These are phyloP conservation scores for Spathaspora passalidarum DNA, from an alignment of 805 yeast species.

Conservation along the genomic window DNA sequence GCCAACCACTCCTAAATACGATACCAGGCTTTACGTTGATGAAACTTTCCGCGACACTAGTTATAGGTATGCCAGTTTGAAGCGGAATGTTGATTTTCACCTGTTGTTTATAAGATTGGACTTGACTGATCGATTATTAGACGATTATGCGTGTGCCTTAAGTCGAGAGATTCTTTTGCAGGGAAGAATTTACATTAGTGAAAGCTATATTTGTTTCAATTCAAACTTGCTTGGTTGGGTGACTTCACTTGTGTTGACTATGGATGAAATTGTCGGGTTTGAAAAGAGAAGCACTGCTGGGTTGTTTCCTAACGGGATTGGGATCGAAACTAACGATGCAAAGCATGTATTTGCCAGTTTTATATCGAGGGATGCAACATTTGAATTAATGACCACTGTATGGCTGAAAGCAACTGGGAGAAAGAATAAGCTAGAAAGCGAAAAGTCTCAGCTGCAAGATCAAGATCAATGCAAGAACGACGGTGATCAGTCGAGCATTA, in stretches of 20 bases:
- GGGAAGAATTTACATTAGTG: conserved; percentile 82
- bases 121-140: conserved; percentile 66
- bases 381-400: conserved; percentile 62
- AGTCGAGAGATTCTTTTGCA: conserved; percentile 83
- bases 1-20: conserved; percentile 20
- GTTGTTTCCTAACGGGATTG: conserved; percentile 85
- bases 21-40: conserved; percentile 49
- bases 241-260: conserved; percentile 69
- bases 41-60: conserved; percentile 57
- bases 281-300: conserved; percentile 88
- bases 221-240: conserved; percentile 90
- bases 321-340: conserved; percentile 59
- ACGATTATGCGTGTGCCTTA: conserved; percentile 88
- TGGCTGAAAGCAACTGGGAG: conserved; percentile 53
- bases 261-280: conserved; percentile 65
- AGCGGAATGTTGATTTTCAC: conserved; percentile 75
- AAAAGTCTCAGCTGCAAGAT: conserved; percentile 3
- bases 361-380: conserved; percentile 74
- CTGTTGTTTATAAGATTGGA: conserved; percentile 66
- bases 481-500: conserved; percentile 36
- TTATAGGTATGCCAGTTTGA: conserved; percentile 61
- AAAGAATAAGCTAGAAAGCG: conserved; percentile 9
- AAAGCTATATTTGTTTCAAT: conserved; percentile 77
- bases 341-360: conserved; percentile 85
- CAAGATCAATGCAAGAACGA: conserved; percentile 28